Evolutionary conservation across 129 eudicot species (phyloP), one percentile per base, ranked within the genome.

Genomic region (Helianthus tuberosus): DNA sequence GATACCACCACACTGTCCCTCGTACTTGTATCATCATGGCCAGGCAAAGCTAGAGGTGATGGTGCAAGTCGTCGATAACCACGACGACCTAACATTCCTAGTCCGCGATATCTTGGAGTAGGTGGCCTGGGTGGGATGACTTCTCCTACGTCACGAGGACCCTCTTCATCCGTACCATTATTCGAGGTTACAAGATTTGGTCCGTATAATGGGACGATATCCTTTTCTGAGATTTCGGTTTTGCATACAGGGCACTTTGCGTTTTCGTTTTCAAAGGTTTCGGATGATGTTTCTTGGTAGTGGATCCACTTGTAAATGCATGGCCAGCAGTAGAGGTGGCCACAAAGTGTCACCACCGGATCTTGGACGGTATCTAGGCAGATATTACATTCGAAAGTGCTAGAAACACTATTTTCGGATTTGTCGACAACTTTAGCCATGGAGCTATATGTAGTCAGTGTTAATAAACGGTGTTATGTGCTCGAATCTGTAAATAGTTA

Each of bases 311-410:
- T 74, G 76, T 80, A 80, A 4, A 80, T 80, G 70, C 84, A 80
- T 2, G 71, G 80, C 84, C 84, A 80, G 15, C 84, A 80, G 69
- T 80, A 80, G 8, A 80, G 69, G 54, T 80, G 84, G 36, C 84
- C 84, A 15, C 84, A 80, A 2, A 80, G 69, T 47, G 84, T 80
- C 63, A 80, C 84, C 15, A 80, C 80, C 3, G 84, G 80, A 20
- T 80, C 84, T 1, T 48, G 84, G 13, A 74, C 80, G 1, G 54
- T 0, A 14, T 80, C 80, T 29, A 80, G 49, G 65, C 84, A 80
- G 6, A 80, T 80, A 20, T 74, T 74, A 53, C 84, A 80, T 75
- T 80, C 80, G 14, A 80, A 80, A 53, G 32, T 58, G 54, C 57
- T 49, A 16, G 82, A 16, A 41, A 20, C n/a, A 4, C 16, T 35